Base-by-base conservation (phyloP, 768 basidiomycete genomes). In the Pilatotrama ljubarskyi region DNA sequence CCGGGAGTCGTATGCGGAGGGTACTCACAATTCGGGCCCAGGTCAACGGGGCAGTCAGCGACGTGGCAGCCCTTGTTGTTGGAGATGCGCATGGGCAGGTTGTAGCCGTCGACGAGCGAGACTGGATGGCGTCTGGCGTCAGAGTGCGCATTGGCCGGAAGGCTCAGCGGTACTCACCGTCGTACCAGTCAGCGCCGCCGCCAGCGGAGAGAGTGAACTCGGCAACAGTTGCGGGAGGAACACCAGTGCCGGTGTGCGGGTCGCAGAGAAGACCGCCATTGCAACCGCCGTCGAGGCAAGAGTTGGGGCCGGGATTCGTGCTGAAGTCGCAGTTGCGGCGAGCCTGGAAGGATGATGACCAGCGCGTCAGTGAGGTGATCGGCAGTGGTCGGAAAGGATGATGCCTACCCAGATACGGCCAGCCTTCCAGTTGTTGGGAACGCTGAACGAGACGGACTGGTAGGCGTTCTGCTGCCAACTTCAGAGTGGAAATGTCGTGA, bases 41-140 rank as follows among this genome's bases (percentile, higher is more conserved):
- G 76, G 65, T 90, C 87, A 32, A 86, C 83, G 1, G 83, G 74
- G 67, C 87, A 90, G 59, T 79, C 75, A 1, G 86, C 80, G 18
- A 82, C 71, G 29, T 70, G 73, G 66, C 88, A 89, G 13, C 79
- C 82, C 44, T 71, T 75, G 69, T 78, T 80, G 72, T 84, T 87
- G 53, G 73, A 75, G 62, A 90, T 84, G 9, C 75, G 72, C 66
- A 85, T 69, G 15, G 88, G 87, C 13, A 89, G 69, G 66, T 88
- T 86, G 64, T 78, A 70, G 1, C 70, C 71, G 42, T 70, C 69
- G 43, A 71, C 69, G 24, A 73, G 59, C 10, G 69, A 70, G 15
- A 71, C 73, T 64, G 51, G 0, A 42, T 2, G 6, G n/a, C 7
- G 44, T 24, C 6, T 42, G 41, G 35, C 37, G 41, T 14, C 20